A percentile compares a stretch with the other conserved stretches of the same genome.
phyloP scores from a whole-genome alignment of 371 early-diverging fungal species.

The Circinella umbellata region DNA sequence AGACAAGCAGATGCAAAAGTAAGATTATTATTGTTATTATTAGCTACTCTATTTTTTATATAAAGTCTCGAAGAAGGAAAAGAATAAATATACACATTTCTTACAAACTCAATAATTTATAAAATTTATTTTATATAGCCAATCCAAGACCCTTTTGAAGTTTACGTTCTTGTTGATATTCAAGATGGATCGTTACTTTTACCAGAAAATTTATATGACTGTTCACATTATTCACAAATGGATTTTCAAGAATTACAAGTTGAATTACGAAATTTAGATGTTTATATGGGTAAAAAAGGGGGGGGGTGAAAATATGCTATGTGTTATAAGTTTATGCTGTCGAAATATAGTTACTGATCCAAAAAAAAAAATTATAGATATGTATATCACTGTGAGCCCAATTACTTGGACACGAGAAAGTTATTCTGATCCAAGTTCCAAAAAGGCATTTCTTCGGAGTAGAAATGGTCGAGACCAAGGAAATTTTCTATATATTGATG shows the following conservation, averaged over 20 bases:
- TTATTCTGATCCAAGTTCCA: slow-evolving; percentile 30
- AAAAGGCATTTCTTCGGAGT: slow-evolving; percentile 34
- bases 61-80: too few relatives aligned
- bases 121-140: slow-evolving; percentile 33
- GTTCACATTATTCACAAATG: slow-evolving; percentile 62
- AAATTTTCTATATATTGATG: slow-evolving; percentile 68
- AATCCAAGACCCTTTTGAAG: slow-evolving; percentile 68
- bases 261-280: slow-evolving; percentile 68
- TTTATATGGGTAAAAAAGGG: slow-evolving; percentile 61
- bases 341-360: background rate
- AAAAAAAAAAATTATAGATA: slow-evolving; percentile 42
- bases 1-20: slow-evolving; percentile 67
- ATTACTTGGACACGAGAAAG: slow-evolving; percentile 65
- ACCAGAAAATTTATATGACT: slow-evolving; percentile 78
- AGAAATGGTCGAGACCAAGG: slow-evolving; percentile 45
- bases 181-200: slow-evolving; percentile 65
- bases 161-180: slow-evolving; percentile 57
- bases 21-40: slow-evolving; percentile 1
- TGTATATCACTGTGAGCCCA: slow-evolving; percentile 68
- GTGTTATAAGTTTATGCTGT: too few relatives aligned
- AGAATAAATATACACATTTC: too few relatives aligned
- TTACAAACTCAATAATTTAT: too few relatives aligned
- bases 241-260: slow-evolving; percentile 70
- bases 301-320: background rate
- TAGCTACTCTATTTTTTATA: background rate